Conservation (phyloP, 106 monocot genomes). For the Dioscorea dumetorum region DNA sequence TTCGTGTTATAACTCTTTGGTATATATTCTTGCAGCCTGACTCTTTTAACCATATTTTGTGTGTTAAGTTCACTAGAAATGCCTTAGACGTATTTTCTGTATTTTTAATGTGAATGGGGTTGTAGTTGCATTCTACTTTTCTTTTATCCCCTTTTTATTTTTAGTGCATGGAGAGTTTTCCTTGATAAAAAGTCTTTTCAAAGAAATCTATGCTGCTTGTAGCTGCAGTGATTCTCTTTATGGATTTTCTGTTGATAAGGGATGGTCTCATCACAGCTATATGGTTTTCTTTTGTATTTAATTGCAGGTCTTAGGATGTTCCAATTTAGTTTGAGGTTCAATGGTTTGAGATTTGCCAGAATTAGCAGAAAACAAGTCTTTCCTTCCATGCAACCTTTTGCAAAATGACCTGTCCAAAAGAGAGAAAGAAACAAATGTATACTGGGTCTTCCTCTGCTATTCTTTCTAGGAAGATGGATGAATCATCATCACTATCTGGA, state of each 20-base stretch:
- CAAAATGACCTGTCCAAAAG: slow-evolving; percentile 13
- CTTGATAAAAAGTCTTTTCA: neutral
- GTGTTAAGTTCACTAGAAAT: too few relatives aligned
- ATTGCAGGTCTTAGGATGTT: too few relatives aligned
- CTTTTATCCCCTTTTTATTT: neutral
- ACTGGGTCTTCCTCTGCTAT: slow-evolving; percentile 4
- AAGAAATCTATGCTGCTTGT: neutral
- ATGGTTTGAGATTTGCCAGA: too few relatives aligned
- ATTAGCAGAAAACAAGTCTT: too few relatives aligned
- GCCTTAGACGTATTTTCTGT: too few relatives aligned
- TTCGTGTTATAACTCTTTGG: too few relatives aligned
- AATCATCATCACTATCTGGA: slow-evolving; percentile 8
- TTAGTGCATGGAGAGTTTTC: neutral
- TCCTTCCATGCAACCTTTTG: neutral
- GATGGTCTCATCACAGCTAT: neutral
- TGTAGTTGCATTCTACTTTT: neutral
- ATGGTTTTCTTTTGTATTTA: neutral
- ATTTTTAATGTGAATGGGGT: too few relatives aligned
- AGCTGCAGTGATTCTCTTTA: neutral
- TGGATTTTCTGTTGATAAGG: neutral
- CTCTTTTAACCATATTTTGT: too few relatives aligned
- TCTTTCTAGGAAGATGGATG: slow-evolving; percentile 15
- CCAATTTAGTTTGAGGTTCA: too few relatives aligned
- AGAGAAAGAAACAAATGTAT: slow-evolving; percentile 5
- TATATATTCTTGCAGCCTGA: too few relatives aligned